Conservation (phyloP, 2,329 filamentous ascomycete species). For the Coniochaeta hoffmannii region DNA sequence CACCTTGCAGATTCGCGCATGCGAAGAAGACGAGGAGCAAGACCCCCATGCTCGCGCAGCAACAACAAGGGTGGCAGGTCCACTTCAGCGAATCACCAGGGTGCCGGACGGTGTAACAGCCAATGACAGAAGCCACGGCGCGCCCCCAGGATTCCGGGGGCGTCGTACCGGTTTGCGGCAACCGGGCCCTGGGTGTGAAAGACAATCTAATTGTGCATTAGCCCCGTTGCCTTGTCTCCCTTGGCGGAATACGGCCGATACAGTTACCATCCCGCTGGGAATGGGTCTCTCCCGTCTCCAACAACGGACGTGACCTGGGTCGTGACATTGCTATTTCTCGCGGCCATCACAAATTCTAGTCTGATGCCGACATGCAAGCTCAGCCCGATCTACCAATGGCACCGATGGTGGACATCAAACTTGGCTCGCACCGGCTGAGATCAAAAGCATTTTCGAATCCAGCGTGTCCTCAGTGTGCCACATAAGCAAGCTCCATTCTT, state of each 20-base stretch:
- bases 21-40: not conserved
- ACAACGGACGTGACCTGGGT: no score
- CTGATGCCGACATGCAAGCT: not conserved
- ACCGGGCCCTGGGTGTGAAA: not conserved
- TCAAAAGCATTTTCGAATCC: no score
- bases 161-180: not conserved
- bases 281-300: not conserved
- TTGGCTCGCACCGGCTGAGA: no score
- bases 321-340: not conserved
- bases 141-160: not conserved
- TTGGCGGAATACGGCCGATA: not conserved
- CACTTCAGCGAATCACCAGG: not conserved
- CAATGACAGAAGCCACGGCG: not conserved
- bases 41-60: not conserved
- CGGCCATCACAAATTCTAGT: not conserved
- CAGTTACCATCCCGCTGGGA: not conserved
- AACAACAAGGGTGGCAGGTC: not conserved
- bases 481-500: no score
- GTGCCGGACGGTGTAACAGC: not conserved
- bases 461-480: no score
- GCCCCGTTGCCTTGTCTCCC: not conserved
- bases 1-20: not conserved
- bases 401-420: no score
- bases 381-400: not conserved
- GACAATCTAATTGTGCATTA: slow-evolving; percentile 1